Evolutionary conservation across 805 yeast genomes (phyloP).

Genomic region (Zygosaccharomyces rouxii): DNA sequence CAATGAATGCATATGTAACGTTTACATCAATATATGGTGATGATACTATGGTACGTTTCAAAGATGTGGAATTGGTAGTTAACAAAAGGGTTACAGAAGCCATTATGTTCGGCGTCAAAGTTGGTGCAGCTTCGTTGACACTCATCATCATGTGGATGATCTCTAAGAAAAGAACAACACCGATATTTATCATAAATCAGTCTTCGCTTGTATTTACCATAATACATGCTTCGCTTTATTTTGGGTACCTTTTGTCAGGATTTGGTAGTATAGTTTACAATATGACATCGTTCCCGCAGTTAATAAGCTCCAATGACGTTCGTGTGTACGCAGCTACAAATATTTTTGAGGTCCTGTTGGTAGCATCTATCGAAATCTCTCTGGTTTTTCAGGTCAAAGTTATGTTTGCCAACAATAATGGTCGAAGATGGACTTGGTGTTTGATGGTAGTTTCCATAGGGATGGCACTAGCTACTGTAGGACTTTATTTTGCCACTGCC

Average conservation of each 20-base stretch:
- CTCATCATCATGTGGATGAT: conserved; percentile 45
- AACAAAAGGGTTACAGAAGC: conserved; percentile 37
- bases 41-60: conserved; percentile 36
- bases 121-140: conserved; percentile 52
- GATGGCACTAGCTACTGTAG: conserved; percentile 53
- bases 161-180: conserved; percentile 52
- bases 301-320: conserved; percentile 37
- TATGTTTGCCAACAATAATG: conserved; percentile 61
- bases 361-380: conserved; percentile 58
- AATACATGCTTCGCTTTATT: conserved; percentile 57
- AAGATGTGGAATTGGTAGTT: conserved; percentile 40
- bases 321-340: conserved; percentile 58
- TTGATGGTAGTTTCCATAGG: conserved; percentile 39
- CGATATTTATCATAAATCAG: conserved; percentile 72
- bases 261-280: conserved; percentile 45
- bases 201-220: conserved; percentile 50
- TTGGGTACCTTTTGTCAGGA: conserved; percentile 51
- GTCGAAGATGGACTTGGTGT: conserved; percentile 39
- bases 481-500: conserved; percentile 53
- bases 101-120: conserved; percentile 51
- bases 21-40: conserved; percentile 44
- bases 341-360: conserved; percentile 54
- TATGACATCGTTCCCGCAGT: conserved; percentile 45
- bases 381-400: conserved; percentile 67
- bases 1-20: conserved; percentile 30